These are phyloP conservation scores for Prototheca cutis DNA, from an alignment of 163 green algal species.

Conservation along the genomic window DNA sequence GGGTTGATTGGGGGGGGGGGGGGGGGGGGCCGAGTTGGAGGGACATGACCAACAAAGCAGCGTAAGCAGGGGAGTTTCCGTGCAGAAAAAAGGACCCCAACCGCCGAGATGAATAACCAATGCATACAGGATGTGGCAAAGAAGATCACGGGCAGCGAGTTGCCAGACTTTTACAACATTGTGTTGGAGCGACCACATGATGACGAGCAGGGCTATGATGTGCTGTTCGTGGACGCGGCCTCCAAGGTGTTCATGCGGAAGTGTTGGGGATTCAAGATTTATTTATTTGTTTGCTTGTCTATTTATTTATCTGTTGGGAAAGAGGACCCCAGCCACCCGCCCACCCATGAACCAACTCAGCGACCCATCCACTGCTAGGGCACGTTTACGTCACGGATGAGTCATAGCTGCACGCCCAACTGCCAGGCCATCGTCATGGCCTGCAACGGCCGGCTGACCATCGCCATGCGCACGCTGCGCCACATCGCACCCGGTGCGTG, in stretches of 20 bases:
- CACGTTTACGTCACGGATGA: constrained; percentile 72
- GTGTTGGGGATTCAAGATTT: no score
- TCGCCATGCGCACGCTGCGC: constrained; percentile 62
- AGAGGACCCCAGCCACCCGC: no score
- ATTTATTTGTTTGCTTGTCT: no score
- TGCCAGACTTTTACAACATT: constrained; percentile 98
- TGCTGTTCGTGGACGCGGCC: constrained; percentile 84
- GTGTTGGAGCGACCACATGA: constrained; percentile 75
- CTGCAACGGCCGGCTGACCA: constrained; percentile 55
- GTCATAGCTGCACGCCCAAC: constrained; percentile 89
- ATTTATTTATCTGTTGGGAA: no score
- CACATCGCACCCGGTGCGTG: constrained; percentile 3
- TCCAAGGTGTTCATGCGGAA: no score
- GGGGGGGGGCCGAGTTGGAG: no score
- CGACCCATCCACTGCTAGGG: constrained; percentile 30
- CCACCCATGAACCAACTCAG: no score
- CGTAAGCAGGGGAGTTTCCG: no score
- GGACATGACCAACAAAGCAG: no score
- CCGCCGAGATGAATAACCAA: no score
- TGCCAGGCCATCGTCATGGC: constrained; percentile 68
- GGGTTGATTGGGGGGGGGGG: no score
- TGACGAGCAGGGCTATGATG: constrained; percentile 74
- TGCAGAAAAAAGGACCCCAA: no score
- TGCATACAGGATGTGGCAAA: constrained; percentile 69
- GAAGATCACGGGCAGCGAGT: constrained; percentile 50